Percentiles rank a stretch among this genome's conserved stretches.
Evolutionary conservation across 208 protist species (phyloP).

Genomic region (Trichomonas vaginalis): DNA sequence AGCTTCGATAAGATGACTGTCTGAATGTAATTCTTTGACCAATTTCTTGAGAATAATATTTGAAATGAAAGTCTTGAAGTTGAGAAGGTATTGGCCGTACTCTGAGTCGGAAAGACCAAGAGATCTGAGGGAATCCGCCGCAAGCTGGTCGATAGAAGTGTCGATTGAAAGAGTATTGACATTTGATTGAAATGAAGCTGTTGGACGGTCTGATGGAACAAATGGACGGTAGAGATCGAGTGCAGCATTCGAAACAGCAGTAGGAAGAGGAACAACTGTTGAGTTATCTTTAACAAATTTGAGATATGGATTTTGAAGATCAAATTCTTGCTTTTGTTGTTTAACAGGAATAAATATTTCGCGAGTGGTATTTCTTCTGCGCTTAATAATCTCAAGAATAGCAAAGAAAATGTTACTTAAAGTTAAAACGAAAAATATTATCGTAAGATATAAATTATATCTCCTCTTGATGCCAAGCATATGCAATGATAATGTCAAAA

Average conservation of each 20-base stretch:
- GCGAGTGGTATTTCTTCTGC: no score
- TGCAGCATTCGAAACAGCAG: not conserved
- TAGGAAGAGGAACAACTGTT: no score
- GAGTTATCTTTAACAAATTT: not conserved
- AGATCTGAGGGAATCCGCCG: not conserved
- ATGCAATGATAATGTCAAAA: not conserved
- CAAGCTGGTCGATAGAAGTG: not conserved
- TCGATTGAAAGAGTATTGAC: not conserved
- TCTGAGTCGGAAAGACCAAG: not conserved
- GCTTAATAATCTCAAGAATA: not conserved
- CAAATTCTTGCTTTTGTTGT: not conserved
- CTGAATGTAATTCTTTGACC: not conserved
- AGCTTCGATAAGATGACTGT: not conserved
- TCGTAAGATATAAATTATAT: not conserved
- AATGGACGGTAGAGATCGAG: not conserved
- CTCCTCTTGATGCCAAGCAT: not conserved
- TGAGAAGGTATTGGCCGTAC: not conserved
- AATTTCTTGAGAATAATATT: not conserved
- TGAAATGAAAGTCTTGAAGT: not conserved
- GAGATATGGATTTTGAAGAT: not conserved
- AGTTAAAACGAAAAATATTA: not conserved
- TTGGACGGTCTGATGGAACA: not conserved
- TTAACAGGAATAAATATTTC: no score
- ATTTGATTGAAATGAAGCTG: not conserved
- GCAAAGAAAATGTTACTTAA: not conserved